A percentile compares a stretch with the other conserved stretches of the same genome.
Evolutionary conservation across 129 eudicot species (phyloP).

Genomic region (Dittrichia graveolens): DNA sequence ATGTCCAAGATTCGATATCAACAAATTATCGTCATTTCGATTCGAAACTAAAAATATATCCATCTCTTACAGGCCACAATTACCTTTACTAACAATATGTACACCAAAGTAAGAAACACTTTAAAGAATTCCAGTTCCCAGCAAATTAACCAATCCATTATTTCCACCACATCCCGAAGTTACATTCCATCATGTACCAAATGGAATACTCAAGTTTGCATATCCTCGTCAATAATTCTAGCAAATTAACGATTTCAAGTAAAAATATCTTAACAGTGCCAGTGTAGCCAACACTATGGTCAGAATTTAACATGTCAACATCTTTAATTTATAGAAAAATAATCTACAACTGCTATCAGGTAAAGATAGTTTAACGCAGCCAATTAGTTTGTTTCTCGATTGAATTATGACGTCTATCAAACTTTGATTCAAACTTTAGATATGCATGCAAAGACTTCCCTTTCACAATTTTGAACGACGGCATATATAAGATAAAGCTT

Average conservation of each 20-base stretch:
- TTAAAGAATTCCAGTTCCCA: not conserved
- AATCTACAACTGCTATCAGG: not conserved
- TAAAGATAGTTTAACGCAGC: not conserved
- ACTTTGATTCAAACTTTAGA: not conserved
- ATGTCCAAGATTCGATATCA: too few species aligned
- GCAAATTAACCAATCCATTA: not conserved
- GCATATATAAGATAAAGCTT: slow-evolving; percentile 12
- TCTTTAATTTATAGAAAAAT: not conserved
- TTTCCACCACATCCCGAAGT: not conserved
- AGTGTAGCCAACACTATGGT: not conserved
- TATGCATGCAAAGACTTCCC: not conserved
- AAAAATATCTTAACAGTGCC: not conserved
- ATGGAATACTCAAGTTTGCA: not conserved
- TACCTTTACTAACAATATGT: not conserved
- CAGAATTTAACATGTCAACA: not conserved
- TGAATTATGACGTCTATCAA: not conserved
- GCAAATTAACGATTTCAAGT: not conserved
- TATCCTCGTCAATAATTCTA: slow-evolving; percentile 9
- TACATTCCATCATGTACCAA: slow-evolving; percentile 11
- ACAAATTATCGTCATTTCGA: too few species aligned
- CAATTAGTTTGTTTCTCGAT: not conserved
- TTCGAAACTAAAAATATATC: too few species aligned
- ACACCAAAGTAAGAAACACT: slow-evolving; percentile 12
- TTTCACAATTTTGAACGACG: not conserved
- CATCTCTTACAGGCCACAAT: not conserved